A percentile compares a stretch with the other conserved stretches of the same genome.
Evolutionary conservation across 352 stramenopile species (phyloP).

Genomic region (Phytophthora citrophthora): DNA sequence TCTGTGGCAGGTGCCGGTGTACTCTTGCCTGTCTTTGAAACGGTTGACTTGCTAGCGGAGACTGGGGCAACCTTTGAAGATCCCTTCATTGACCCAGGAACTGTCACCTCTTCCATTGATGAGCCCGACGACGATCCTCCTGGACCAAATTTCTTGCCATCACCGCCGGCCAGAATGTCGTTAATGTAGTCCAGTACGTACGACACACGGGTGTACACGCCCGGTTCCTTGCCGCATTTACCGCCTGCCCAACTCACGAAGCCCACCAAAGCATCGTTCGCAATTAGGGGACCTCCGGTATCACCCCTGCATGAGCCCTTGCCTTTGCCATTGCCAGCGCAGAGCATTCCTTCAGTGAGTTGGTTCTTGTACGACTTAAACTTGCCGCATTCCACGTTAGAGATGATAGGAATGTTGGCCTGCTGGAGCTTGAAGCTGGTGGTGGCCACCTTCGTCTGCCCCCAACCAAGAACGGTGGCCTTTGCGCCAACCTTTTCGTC

Average conservation of each 20-base stretch:
- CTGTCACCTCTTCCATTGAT: neutral
- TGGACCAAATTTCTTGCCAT: constrained; percentile 16
- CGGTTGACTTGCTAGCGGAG: neutral
- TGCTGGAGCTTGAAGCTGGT: constrained; percentile 52
- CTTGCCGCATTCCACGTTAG: constrained; percentile 53
- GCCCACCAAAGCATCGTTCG: constrained; percentile 51
- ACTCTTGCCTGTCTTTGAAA: constrained; percentile 2
- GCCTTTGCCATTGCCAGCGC: constrained; percentile 49
- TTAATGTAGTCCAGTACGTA: constrained; percentile 60
- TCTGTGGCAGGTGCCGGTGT: constrained; percentile 1
- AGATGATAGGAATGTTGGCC: constrained; percentile 59
- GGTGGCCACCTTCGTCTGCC: constrained; percentile 45
- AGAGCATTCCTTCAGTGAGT: constrained; percentile 68
- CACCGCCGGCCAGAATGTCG: constrained; percentile 37
- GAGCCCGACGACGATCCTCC: constrained; percentile 4
- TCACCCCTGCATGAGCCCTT: constrained; percentile 70
- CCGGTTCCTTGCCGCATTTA: constrained; percentile 52
- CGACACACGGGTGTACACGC: constrained; percentile 63
- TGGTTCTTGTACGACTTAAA: constrained; percentile 48
- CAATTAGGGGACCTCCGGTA: constrained; percentile 63
- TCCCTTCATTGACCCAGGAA: neutral
- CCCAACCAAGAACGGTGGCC: constrained; percentile 62
- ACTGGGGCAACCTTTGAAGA: neutral
- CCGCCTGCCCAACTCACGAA: constrained; percentile 64
- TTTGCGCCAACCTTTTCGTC: constrained; percentile 53